Percentiles rank a stretch among this genome's conserved stretches.
Evolutionary conservation across 2,329 filamentous ascomycete species (phyloP).

Genomic region (Ophiosphaerella herpotricha): DNA sequence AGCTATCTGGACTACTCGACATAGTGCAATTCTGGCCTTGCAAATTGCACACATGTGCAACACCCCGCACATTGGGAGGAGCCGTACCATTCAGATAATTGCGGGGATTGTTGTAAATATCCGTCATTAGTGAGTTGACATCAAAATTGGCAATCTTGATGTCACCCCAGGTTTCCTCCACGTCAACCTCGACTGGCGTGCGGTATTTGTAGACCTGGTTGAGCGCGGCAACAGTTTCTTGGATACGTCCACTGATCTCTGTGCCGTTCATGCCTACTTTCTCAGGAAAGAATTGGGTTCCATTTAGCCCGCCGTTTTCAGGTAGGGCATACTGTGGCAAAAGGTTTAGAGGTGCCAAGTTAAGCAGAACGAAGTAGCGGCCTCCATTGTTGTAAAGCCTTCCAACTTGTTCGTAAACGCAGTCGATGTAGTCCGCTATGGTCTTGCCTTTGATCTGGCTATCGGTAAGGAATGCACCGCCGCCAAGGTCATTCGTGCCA

Average conservation of each 20-base stretch:
- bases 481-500: constrained; percentile 78
- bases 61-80: constrained; percentile 66
- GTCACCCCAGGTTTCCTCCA: constrained; percentile 54
- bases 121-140: constrained; percentile 63
- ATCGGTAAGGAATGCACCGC: constrained; percentile 68
- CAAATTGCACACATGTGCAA: constrained; percentile 59
- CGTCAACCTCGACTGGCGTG: constrained; percentile 52
- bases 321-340: constrained; percentile 67
- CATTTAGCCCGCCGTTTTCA: constrained; percentile 50
- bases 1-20: constrained; percentile 57
- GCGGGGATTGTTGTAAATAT: constrained; percentile 66
- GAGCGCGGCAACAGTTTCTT: constrained; percentile 55
- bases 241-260: constrained; percentile 56
- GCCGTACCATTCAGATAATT: constrained; percentile 65
- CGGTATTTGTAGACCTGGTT: constrained; percentile 59
- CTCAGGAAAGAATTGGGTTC: constrained; percentile 54
- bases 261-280: constrained; percentile 56
- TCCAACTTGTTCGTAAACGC: constrained; percentile 68
- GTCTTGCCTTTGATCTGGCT: constrained; percentile 63
- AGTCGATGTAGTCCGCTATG: constrained; percentile 68
- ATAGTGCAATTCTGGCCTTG: constrained; percentile 46
- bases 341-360: constrained; percentile 69
- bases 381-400: constrained; percentile 68
- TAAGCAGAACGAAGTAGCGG: constrained; percentile 73
- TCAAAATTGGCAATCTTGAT: constrained; percentile 70